phyloP scores from a whole-genome alignment of 192 early-diverging fungal species.

The Diversispora eburnea region DNA sequence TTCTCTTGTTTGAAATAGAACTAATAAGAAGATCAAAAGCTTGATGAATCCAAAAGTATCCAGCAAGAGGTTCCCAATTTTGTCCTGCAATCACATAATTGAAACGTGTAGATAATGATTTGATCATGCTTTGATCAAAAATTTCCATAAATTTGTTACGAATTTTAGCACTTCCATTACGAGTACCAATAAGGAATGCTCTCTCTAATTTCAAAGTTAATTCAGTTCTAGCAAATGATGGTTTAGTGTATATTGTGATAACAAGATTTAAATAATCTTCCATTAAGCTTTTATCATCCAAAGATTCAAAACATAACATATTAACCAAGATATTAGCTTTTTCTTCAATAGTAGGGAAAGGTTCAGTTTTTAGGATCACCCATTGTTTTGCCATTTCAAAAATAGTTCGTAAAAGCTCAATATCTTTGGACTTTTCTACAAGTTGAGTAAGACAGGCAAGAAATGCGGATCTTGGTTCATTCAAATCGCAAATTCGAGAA shows the following conservation, averaged over 20 bases:
- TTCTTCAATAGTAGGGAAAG: conserved; percentile 96
- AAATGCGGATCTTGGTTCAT: conserved; percentile 85
- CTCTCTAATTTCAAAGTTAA: conserved; percentile 90
- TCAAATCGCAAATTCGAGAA: conserved; percentile 63
- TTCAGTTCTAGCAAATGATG: conserved; percentile 81
- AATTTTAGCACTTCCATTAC: conserved; percentile 72
- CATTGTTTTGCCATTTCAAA: conserved; percentile 83
- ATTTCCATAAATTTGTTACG: conserved; percentile 77
- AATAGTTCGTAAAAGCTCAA: conserved; percentile 67
- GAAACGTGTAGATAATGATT: conserved; percentile 66
- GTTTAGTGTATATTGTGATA: conserved; percentile 81
- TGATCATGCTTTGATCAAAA: conserved; percentile 75
- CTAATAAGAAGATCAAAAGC: conserved; percentile 85
- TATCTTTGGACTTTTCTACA: conserved; percentile 79
- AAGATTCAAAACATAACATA: conserved; percentile 83
- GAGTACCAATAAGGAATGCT: conserved; percentile 90
- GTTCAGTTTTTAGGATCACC: conserved; percentile 74
- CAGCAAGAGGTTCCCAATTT: conserved; percentile 88
- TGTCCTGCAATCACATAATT: conserved; percentile 89
- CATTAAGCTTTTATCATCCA: conserved; percentile 63
- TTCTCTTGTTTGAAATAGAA: conserved; percentile 45
- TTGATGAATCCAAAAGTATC: conserved; percentile 91
- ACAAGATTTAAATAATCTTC: conserved; percentile 91
- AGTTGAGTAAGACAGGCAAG: conserved; percentile 76
- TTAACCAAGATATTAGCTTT: conserved; percentile 89